Evolutionary conservation across 768 basidiomycete species (phyloP), one percentile per base, ranked within the genome.

Genomic region (Boletus rubroflammeus): DNA sequence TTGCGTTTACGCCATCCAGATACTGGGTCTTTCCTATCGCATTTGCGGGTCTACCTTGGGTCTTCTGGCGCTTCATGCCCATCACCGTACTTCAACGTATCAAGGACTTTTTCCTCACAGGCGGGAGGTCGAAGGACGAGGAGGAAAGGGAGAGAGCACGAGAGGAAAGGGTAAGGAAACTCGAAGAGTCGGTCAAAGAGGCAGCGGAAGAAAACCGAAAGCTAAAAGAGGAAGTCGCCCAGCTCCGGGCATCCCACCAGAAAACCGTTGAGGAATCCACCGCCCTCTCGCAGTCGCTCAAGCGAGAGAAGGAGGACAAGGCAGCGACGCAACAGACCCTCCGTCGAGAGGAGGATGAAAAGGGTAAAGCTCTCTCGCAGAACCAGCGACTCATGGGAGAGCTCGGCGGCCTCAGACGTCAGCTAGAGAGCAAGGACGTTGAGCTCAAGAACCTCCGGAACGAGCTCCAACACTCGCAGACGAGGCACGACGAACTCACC

Each of bases 11-110:
- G 9, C 66, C 66, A 19, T 70, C 64, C 40, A 68, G 57, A 51
- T 61, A 61, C 51, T 70, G 56, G 59, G 56, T 62, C 39, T 38
- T 68, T 48, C 67, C 69, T 29, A 38, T 72, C 58, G 61, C 66
- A n/a, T 60, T 70, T 31, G 61, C 64, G 2, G 64, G 65, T 51
- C 43, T 71, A 7, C 64, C 64, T 28, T 64, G 58, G 57, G 34
- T 70, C 51, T 13, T 68, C 4, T 35, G 54, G 48, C 60, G 62
- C 40, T 50, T 53, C 56, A 56, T 62, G 56, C 55, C 54, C 2
- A 3, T 39, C 4, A 2, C 15, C 26, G 1, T 38, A 3, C 3
- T 0, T 0, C 49, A 35, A 14, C 11, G 1, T 17, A 0, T 61
- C 36, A 57, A 3, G 21, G 25, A 13, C 14, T 0, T n/a, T 8